Conservation (phyloP, 75 land plant genomes). For the Isoetes taiwanensis region DNA sequence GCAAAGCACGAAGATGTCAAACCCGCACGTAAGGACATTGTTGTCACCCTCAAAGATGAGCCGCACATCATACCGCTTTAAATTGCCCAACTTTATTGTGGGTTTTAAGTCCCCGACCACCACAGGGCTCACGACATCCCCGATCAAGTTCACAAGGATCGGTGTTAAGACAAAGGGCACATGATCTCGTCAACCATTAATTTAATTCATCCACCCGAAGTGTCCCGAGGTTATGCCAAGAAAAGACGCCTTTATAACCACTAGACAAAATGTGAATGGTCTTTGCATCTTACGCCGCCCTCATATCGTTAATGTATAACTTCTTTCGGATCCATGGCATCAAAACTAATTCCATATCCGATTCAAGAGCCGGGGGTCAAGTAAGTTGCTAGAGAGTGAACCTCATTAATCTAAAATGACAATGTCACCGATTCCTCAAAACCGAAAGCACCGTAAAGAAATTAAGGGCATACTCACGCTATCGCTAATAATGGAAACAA, state of each 20-base stretch:
- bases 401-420: too few species aligned
- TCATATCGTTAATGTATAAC: conserved; percentile 31
- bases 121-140: conserved; percentile 98
- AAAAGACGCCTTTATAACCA: conserved; percentile 77
- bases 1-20: background rate
- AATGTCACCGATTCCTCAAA: too few species aligned
- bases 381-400: background rate
- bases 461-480: conserved; percentile 60
- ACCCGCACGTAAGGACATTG: conserved; percentile 50
- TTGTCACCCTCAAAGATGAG: conserved; percentile 92
- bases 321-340: conserved; percentile 53
- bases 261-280: conserved; percentile 80
- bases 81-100: conserved; percentile 72
- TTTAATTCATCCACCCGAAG: conserved; percentile 44
- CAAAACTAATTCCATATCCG: conserved; percentile 88
- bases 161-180: background rate
- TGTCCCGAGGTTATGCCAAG: conserved; percentile 87
- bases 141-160: conserved; percentile 11
- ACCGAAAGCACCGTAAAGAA: too few species aligned
- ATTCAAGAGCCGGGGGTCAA: background rate
- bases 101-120: conserved; percentile 92
- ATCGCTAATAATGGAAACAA: conserved; percentile 78
- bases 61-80: conserved; percentile 79
- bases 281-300: conserved; percentile 57
- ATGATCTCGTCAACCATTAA: background rate